A percentile compares a stretch with the other conserved stretches of the same genome.
Conservation (phyloP, 2,329 filamentous ascomycete species). For the Ramularia endophylla region DNA sequence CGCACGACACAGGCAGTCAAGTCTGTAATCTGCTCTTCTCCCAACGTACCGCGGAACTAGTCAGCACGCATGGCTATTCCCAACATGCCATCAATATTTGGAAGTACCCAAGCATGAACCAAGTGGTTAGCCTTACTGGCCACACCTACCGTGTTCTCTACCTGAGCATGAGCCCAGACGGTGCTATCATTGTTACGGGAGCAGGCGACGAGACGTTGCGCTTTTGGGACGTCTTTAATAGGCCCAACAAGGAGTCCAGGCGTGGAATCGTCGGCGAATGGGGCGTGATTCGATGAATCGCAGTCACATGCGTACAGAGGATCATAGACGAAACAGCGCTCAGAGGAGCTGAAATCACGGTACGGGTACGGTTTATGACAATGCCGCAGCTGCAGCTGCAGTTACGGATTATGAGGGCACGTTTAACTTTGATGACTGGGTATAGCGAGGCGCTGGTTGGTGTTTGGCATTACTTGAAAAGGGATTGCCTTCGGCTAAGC, state of each 20-base stretch:
- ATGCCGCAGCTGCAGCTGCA: background rate
- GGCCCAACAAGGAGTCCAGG: constrained; percentile 60
- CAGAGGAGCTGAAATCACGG: background rate
- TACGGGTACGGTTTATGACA: background rate
- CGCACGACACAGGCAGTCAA: constrained; percentile 93
- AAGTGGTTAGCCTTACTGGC: constrained; percentile 89
- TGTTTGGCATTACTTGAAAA: background rate
- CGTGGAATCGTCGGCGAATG: constrained; percentile 58
- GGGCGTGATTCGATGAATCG: constrained; percentile 59
- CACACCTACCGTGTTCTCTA: constrained; percentile 97
- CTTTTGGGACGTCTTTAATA: constrained; percentile 95
- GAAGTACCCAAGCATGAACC: constrained; percentile 98
- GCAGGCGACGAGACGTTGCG: constrained; percentile 92
- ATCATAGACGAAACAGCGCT: background rate
- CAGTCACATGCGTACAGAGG: background rate
- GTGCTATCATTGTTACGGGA: constrained; percentile 87
- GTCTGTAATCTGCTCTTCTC: constrained; percentile 99
- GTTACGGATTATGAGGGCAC: background rate
- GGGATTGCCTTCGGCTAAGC: background rate
- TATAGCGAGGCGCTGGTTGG: background rate
- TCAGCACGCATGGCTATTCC: constrained; percentile 93
- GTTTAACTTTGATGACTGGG: constrained; percentile 1
- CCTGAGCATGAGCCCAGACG: constrained; percentile 94
- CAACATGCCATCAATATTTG: constrained; percentile 99
- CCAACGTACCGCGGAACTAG: constrained; percentile 95